Evolutionary conservation across 208 protist genomes (phyloP).

Genomic region (Sergeia podlipaevii): DNA sequence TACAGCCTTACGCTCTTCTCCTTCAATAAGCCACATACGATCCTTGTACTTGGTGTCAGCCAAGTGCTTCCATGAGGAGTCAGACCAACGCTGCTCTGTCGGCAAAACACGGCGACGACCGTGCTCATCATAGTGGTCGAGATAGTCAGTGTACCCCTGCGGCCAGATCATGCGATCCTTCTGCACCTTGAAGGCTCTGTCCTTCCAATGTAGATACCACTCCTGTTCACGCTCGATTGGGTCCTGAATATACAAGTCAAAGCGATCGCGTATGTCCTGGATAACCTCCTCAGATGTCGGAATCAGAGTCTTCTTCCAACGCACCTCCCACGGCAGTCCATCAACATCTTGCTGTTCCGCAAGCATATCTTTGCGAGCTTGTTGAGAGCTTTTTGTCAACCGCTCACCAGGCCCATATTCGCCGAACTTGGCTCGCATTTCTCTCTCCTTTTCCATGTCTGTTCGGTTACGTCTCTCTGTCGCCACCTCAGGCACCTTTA

Average conservation of each 20-base stretch:
- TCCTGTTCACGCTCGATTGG: conserved; percentile 88
- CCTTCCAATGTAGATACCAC: conserved; percentile 91
- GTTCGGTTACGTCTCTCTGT: conserved; percentile 39
- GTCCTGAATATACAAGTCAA: conserved; percentile 86
- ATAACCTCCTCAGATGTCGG: conserved; percentile 86
- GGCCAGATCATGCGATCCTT: conserved; percentile 91
- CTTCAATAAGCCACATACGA: conserved; percentile 89
- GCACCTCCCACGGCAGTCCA: conserved; percentile 87
- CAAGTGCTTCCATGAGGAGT: conserved; percentile 89
- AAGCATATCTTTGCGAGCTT: conserved; percentile 78
- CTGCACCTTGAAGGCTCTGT: conserved; percentile 83
- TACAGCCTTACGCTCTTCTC: conserved; percentile 80
- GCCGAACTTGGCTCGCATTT: conserved; percentile 73
- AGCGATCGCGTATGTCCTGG: conserved; percentile 86
- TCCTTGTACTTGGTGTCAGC: conserved; percentile 84
- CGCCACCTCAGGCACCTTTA: conserved; percentile 63
- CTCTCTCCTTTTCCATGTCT: conserved; percentile 76
- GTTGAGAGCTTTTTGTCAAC: conserved; percentile 62
- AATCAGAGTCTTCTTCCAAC: conserved; percentile 79
- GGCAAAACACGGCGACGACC: conserved; percentile 80
- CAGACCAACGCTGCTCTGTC: conserved; percentile 84
- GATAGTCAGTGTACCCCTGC: conserved; percentile 89
- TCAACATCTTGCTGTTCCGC: conserved; percentile 87
- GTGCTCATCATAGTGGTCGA: conserved; percentile 88
- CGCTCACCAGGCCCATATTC: conserved; percentile 77